Evolutionary conservation across 208 protist species (phyloP).

Genomic region (Borovskyia barvae): DNA sequence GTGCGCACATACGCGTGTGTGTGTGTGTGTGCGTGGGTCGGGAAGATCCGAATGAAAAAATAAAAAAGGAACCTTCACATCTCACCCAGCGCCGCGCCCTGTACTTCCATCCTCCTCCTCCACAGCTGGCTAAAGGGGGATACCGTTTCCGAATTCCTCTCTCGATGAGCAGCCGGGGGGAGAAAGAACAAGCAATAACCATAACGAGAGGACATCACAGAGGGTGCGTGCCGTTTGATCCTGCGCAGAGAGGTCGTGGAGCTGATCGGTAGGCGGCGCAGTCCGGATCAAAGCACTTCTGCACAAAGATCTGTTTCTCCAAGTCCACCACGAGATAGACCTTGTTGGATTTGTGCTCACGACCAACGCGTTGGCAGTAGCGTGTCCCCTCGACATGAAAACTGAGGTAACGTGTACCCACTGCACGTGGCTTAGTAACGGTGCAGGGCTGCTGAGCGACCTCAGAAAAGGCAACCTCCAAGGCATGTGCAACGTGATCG

Average conservation of each 20-base stretch:
- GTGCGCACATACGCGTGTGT: no score
- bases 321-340: constrained; percentile 73
- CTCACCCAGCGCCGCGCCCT: no score
- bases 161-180: not conserved
- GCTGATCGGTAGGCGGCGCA: constrained; percentile 49
- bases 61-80: no score
- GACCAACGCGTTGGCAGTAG: constrained; percentile 65
- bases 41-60: no score
- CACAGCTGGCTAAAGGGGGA: no score
- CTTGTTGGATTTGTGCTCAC: constrained; percentile 81
- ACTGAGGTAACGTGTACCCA: constrained; percentile 32
- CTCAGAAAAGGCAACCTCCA: constrained; percentile 23
- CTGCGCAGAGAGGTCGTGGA: not conserved
- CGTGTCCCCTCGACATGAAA: constrained; percentile 54
- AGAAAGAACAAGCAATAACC: constrained; percentile 3
- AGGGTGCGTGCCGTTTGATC: no score
- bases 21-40: no score
- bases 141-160: not conserved
- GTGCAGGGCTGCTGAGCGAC: constrained; percentile 30
- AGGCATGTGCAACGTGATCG: no score
- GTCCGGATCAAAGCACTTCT: constrained; percentile 88
- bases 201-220: not conserved
- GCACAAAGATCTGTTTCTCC: constrained; percentile 34
- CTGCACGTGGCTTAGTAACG: constrained; percentile 11
- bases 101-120: no score